These are phyloP conservation scores for Podospora tetraspora DNA, from an alignment of 495 filamentous ascomycete genomes.

Conservation along the genomic window DNA sequence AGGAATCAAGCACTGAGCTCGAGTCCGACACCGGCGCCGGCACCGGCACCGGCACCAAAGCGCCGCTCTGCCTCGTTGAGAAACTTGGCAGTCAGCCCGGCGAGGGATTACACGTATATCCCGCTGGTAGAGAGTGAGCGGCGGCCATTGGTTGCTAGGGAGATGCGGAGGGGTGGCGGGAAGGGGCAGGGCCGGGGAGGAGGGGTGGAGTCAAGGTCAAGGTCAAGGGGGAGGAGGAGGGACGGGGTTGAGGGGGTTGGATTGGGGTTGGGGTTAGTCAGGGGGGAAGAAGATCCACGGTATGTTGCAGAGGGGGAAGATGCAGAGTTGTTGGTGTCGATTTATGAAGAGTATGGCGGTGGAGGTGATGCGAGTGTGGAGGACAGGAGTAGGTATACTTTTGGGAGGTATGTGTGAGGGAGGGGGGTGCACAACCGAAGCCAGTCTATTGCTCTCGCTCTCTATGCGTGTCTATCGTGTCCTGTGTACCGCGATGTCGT, in stretches of 20 bases:
- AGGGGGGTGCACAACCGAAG: not conserved
- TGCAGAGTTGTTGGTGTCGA: conserved; percentile 22
- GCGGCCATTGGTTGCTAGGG: not conserved
- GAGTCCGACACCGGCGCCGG: too few species aligned
- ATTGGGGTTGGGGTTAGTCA: not conserved
- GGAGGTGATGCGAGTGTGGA: not conserved
- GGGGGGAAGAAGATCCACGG: not conserved
- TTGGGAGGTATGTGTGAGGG: not conserved
- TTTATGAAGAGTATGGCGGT: conserved; percentile 17
- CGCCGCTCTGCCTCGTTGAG: not conserved
- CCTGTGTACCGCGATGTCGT: not conserved
- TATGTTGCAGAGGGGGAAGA: conserved; percentile 5
- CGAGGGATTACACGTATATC: not conserved
- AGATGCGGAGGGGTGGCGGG: not conserved
- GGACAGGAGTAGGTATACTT: not conserved
- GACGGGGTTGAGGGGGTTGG: not conserved
- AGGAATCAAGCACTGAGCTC: not conserved
- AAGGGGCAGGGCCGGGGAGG: too few species aligned
- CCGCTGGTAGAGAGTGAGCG: not conserved
- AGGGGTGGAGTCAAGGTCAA: not conserved
- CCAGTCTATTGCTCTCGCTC: not conserved
- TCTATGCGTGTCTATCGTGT: conserved; percentile 2
- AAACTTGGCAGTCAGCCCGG: not conserved
- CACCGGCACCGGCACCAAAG: not conserved
- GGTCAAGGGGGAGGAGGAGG: not conserved